Conservation (phyloP, 2,329 filamentous ascomycete genomes). For the Leptographium flavum region DNA sequence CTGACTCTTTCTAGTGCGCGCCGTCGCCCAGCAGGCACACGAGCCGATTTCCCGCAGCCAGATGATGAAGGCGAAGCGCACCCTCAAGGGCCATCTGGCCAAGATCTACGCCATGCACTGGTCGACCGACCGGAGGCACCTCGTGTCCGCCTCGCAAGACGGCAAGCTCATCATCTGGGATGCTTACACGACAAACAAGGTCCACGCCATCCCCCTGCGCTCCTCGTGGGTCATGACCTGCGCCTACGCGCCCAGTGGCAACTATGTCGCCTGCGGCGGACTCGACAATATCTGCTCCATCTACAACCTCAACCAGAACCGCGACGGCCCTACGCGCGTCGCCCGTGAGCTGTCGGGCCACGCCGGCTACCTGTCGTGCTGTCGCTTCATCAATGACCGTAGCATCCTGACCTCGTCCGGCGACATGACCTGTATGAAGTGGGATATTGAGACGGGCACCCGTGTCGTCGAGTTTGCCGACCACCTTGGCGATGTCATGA, state of each 20-base stretch:
- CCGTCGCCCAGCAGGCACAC: slow-evolving; percentile 83
- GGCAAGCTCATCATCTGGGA: slow-evolving; percentile 99
- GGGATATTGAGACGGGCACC: slow-evolving; percentile 96
- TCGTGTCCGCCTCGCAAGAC: slow-evolving; percentile 95
- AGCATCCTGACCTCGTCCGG: slow-evolving; percentile 95
- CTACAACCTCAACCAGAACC: slow-evolving; percentile 89
- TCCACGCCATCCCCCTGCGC: slow-evolving; percentile 91
- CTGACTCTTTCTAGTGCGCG: slow-evolving; percentile 52
- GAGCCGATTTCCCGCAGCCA: slow-evolving; percentile 81
- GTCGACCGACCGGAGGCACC: slow-evolving; percentile 93
- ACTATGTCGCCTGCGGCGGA: slow-evolving; percentile 96
- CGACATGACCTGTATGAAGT: slow-evolving; percentile 99
- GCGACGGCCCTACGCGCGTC: slow-evolving; percentile 93
- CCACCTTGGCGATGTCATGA: slow-evolving; percentile 98
- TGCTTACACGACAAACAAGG: slow-evolving; percentile 98
- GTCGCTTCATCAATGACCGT: slow-evolving; percentile 96
- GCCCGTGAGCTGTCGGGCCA: slow-evolving; percentile 92
- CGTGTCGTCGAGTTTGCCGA: slow-evolving; percentile 98
- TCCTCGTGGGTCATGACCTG: slow-evolving; percentile 99
- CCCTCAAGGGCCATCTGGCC: slow-evolving; percentile 90
- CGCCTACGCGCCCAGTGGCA: slow-evolving; percentile 94
- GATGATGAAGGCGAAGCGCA: slow-evolving; percentile 94
- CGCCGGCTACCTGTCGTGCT: slow-evolving; percentile 95
- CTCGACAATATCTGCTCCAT: slow-evolving; percentile 99
- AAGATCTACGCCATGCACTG: slow-evolving; percentile 99